Evolutionary conservation across 225 moss, liverwort and hornwort genomes (phyloP), one percentile per base, ranked within the genome.

Genomic region (Marchantia paleacea): DNA sequence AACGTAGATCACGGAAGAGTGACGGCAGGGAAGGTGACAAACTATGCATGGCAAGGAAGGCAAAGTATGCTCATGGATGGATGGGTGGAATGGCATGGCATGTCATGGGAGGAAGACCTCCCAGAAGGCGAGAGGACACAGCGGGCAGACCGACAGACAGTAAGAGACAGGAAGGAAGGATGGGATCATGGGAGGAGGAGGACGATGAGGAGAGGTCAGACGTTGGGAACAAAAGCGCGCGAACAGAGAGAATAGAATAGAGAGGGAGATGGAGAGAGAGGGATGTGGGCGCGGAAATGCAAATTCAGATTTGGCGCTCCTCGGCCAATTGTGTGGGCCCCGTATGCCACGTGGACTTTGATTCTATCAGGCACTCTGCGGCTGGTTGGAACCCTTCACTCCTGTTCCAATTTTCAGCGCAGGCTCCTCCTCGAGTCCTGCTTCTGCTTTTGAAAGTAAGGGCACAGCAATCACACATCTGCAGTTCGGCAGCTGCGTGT

Each of bases 291-390:
- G 74, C 74, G 74, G 74, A 74, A 74, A 74, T 74, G 74, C 52
- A 74, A 74, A 29, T 74, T 74, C 53, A 31, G 74, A 74, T 55
- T 73, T 74, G 74, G 52, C 53, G 74, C 74, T 74, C n/a, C 49
- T 8, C 53, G 25, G 2, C n/a, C 24, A 73, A 73, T 11, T 47
- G 29, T 0, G 74, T 53, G 74, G 53, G 53, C 74, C 52, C 73
- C 12, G 48, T n/a, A 15, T 15, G 49, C 48, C 24, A 48, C 51
- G 72, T 72, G 49, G 51, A 50, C 20, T 14, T 29, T n/a, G 28
- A 31, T 13, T 7, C 68, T 26, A 24, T 29, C 12, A 31, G 0
- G 31, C 68, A n/a, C 68, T 28, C 68, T 13, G 28, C 68, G 26
- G 68, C 26, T 68, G 24, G 68, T 26, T 68, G 25, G 28, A 39